These are phyloP conservation scores for Afroboletus lepidellus DNA, from an alignment of 1,284 basidiomycete genomes.

Conservation along the genomic window DNA sequence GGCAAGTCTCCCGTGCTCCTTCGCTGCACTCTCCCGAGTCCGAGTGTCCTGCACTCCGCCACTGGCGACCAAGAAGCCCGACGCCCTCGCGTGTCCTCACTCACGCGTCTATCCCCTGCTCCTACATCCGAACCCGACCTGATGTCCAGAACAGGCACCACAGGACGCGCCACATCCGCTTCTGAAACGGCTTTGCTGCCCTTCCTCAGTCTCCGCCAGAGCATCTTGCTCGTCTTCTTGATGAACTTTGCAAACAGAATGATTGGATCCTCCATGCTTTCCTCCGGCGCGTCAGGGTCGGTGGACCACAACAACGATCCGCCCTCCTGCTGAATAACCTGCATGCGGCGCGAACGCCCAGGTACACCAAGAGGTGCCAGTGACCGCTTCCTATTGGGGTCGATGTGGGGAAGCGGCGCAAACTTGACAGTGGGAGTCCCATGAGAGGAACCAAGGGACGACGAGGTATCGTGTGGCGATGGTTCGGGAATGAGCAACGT, in stretches of 20 bases:
- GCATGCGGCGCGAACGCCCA: constrained; percentile 46
- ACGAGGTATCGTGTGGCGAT: constrained; percentile 10
- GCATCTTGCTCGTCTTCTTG: constrained; percentile 42
- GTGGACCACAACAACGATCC: constrained; percentile 24
- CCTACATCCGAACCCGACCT: constrained; percentile 2
- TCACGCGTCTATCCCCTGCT: background rate
- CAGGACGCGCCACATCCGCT: constrained; percentile 9
- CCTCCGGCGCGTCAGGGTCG: constrained; percentile 27
- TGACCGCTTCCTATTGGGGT: constrained; percentile 53
- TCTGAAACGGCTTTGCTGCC: constrained; percentile 19
- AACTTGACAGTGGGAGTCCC: constrained; percentile 49
- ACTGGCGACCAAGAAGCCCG: constrained; percentile 28
- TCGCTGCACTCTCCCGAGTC: constrained; percentile 11
- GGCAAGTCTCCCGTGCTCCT: constrained; percentile 26
- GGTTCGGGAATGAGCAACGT: constrained; percentile 11
- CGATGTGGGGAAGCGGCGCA: constrained; percentile 61
- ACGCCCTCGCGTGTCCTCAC: constrained; percentile 10
- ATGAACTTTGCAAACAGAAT: constrained; percentile 46
- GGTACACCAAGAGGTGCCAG: constrained; percentile 61
- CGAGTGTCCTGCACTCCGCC: constrained; percentile 23
- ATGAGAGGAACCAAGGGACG: constrained; percentile 18
- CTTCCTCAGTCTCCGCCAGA: constrained; percentile 40
- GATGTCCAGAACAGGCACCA: constrained; percentile 30
- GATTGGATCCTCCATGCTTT: constrained; percentile 43
- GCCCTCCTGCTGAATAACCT: constrained; percentile 14